Base-by-base conservation (phyloP, 331 rosid genomes). In the Cydonia oblonga region DNA sequence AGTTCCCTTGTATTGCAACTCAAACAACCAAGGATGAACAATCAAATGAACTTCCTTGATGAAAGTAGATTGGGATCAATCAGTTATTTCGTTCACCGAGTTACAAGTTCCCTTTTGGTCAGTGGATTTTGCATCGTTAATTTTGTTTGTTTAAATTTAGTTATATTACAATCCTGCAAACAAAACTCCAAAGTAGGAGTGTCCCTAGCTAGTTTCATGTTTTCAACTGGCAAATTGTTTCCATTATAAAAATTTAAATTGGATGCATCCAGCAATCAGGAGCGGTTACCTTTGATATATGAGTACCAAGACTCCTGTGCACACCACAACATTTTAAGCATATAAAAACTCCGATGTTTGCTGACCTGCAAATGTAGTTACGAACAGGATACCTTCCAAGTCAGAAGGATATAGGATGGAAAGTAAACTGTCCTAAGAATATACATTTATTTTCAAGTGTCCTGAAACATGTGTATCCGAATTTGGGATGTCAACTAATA, bases 241-340 rank as follows among this genome's bases (percentile, higher is more conserved):
- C 38, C 46, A 33, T 16, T 15, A 9, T 16, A 14, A 54, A 49
- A 28, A 10, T 11, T 22, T 14, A 38, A 54, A 23, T 19, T 59
- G 22, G 28, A 68, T 15, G 15, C 15, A 54, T 66, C 10, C 3
- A 16, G 40, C 18, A 16, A 15, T 42, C 35, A 75, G 25, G 64
- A 70, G 75, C 54, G 3, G 42, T 79, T 80, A 95, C 99, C 97
- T 95, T 95, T 59, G 99, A 95, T 83, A 95, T 84, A 77, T 95
- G 99, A 49, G 96, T 74, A 59, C 99, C 99, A 66, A 95, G 99
- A 84, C 97, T 88, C 81, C 99, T 84, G 84, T 95, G 99, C 79
- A 86, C 90, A 26, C 99, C 97, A 51, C 97, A 95, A 75, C 99
- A 95, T 79, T 95, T 90, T 84, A 95, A 81, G 89, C 99, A 95